Evolutionary conservation across 2,329 filamentous ascomycete genomes (phyloP).

Genomic region (Trichophyton equinum): DNA sequence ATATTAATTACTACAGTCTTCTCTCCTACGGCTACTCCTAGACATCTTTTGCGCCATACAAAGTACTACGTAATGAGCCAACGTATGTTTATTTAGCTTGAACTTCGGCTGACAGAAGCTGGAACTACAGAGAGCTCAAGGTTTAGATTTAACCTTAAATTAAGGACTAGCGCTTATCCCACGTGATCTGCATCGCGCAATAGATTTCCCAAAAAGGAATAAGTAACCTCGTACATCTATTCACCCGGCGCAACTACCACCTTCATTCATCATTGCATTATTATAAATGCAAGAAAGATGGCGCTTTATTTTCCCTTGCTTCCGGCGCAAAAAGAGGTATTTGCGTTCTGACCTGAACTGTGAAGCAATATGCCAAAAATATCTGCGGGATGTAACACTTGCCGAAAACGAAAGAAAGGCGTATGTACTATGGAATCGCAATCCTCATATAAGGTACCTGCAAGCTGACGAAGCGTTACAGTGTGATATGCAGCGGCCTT

Average conservation of each 20-base stretch:
- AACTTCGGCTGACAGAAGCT: not conserved
- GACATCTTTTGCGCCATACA: not conserved
- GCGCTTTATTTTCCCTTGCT: not conserved
- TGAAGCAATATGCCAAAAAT: not conserved
- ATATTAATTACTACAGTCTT: too few relatives aligned
- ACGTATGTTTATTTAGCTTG: not conserved
- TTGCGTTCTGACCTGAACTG: not conserved
- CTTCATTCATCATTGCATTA: not conserved
- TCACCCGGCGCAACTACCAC: not conserved
- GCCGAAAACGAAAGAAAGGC: constrained; percentile 4
- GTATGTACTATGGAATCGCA: not conserved
- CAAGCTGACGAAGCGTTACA: not conserved
- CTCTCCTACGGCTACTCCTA: not conserved
- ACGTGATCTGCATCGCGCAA: not conserved
- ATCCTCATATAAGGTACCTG: not conserved
- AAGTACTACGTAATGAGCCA: not conserved
- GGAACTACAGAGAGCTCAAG: not conserved
- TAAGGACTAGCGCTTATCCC: not conserved
- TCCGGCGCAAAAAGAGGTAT: not conserved
- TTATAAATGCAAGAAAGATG: not conserved
- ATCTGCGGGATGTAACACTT: constrained; percentile 5
- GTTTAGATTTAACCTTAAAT: not conserved
- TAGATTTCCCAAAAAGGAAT: constrained; percentile 2
- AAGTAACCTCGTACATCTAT: not conserved
- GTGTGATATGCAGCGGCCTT: constrained; percentile 5